Percentiles rank a stretch among this genome's conserved stretches.
phyloP scores from a whole-genome alignment of 225 moss, liverwort and hornwort genomes.

The Physcomitrium patens region DNA sequence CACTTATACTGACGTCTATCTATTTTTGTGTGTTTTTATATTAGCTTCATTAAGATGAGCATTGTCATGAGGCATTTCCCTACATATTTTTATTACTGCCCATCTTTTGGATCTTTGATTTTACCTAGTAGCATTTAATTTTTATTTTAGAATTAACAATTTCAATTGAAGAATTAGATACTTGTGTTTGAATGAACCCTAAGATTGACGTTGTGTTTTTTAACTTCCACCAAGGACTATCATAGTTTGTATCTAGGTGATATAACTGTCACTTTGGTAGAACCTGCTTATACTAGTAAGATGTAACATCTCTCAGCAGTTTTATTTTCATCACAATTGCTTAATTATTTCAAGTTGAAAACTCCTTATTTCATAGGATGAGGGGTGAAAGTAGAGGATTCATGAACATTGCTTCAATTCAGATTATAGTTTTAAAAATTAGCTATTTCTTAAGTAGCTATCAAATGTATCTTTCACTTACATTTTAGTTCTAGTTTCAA shows the following conservation, averaged over 20 bases:
- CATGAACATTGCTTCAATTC: too few relatives aligned
- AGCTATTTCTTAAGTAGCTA: not conserved
- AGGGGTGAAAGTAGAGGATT: not conserved
- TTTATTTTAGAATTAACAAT: slow-evolving; percentile 20
- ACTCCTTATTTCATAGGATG: not conserved
- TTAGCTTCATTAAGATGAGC: slow-evolving; percentile 28
- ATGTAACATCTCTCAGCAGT: not conserved
- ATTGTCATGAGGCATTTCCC: slow-evolving; percentile 21
- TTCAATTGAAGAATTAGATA: not conserved
- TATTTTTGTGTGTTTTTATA: slow-evolving; percentile 28
- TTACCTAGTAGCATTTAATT: not conserved
- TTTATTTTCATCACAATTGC: not conserved
- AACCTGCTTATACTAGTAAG: slow-evolving; percentile 10
- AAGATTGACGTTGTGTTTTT: not conserved
- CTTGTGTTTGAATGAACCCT: not conserved
- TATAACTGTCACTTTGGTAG: slow-evolving; percentile 20
- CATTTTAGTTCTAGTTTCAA: too few relatives aligned
- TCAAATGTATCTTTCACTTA: too few relatives aligned
- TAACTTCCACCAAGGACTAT: slow-evolving; percentile 14
- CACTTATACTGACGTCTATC: slow-evolving; percentile 21
- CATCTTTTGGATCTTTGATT: slow-evolving; percentile 13
- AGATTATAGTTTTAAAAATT: not conserved
- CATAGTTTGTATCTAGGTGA: slow-evolving; percentile 29
- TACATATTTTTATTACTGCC: slow-evolving; percentile 29
- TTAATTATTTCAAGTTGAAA: not conserved